phyloP scores from a whole-genome alignment of 768 basidiomycete species.

The Mycena belliarum region DNA sequence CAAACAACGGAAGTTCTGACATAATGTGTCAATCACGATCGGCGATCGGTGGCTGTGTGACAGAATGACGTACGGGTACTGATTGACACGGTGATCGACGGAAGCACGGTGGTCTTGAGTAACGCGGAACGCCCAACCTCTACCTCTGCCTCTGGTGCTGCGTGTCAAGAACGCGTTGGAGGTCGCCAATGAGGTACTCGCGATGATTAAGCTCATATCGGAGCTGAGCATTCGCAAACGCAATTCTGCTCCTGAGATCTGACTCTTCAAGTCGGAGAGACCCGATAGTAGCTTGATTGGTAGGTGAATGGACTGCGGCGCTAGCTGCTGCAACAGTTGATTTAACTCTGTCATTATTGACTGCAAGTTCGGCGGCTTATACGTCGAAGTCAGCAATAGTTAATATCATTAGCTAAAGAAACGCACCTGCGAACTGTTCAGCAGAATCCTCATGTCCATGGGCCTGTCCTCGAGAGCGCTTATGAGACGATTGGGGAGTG shows the following conservation, averaged over 20 bases:
- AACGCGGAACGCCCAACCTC: background rate
- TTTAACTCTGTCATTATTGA: background rate
- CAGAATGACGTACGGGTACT: no score
- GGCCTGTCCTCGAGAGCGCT: no score
- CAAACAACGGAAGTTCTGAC: no score
- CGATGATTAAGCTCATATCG: no score
- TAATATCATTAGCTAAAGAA: no score
- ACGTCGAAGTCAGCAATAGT: background rate
- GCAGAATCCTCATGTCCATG: background rate
- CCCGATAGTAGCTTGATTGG: background rate
- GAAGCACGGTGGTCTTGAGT: background rate
- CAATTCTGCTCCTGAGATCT: background rate
- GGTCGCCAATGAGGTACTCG: background rate
- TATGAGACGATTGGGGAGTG: no score
- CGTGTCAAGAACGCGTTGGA: background rate
- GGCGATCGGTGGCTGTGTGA: no score
- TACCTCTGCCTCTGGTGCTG: no score
- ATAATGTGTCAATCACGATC: no score
- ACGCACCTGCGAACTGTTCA: background rate
- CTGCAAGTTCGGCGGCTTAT: background rate
- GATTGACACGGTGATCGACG: no score
- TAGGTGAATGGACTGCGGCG: background rate
- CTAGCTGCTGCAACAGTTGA: background rate
- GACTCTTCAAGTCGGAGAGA: background rate
- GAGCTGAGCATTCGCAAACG: no score